These are phyloP conservation scores for Amylocystis lapponica DNA, from an alignment of 768 basidiomycete genomes.

Conservation along the genomic window DNA sequence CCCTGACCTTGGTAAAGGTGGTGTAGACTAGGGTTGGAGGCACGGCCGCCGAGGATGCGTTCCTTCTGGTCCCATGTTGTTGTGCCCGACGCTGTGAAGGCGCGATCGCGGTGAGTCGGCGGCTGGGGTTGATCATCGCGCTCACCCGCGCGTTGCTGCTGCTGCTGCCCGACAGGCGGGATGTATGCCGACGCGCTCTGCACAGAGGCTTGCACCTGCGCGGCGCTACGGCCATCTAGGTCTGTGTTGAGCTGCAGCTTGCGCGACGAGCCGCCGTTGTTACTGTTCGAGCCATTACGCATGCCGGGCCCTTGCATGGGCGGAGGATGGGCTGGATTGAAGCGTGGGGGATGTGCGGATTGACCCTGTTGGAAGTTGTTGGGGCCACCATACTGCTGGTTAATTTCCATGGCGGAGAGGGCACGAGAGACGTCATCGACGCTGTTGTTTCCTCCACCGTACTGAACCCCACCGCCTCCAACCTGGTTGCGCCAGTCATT, in stretches of 20 bases:
- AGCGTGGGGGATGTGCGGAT: conserved; percentile 62
- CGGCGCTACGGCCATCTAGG: conserved; percentile 62
- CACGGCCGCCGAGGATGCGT: conserved; percentile 45
- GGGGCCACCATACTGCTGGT: conserved; percentile 27
- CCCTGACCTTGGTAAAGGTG: conserved; percentile 44
- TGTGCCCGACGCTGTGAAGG: conserved; percentile 30
- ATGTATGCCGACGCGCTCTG: conserved; percentile 48
- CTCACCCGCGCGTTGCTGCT: conserved; percentile 26
- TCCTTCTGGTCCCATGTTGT: conserved; percentile 65
- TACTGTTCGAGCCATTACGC: conserved; percentile 35
- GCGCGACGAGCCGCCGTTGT: conserved; percentile 31
- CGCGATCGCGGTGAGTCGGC: conserved; percentile 27
- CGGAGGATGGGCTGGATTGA: conserved; percentile 48
- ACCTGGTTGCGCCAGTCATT: conserved; percentile 55
- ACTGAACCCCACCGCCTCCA: conserved; percentile 18
- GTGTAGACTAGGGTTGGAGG: conserved; percentile 67
- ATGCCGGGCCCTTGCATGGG: conserved; percentile 39
- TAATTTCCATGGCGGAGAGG: conserved; percentile 61
- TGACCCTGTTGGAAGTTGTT: conserved; percentile 36
- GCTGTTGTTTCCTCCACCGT: conserved; percentile 20
- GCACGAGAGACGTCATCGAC: conserved; percentile 79
- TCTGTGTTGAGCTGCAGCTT: conserved; percentile 59
- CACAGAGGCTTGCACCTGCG: conserved; percentile 38
- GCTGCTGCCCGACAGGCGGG: conserved; percentile 35
- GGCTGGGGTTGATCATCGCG: conserved; percentile 19